Base-by-base conservation (phyloP, 2,329 filamentous ascomycete species). In the Trichoderma guizhouense region DNA sequence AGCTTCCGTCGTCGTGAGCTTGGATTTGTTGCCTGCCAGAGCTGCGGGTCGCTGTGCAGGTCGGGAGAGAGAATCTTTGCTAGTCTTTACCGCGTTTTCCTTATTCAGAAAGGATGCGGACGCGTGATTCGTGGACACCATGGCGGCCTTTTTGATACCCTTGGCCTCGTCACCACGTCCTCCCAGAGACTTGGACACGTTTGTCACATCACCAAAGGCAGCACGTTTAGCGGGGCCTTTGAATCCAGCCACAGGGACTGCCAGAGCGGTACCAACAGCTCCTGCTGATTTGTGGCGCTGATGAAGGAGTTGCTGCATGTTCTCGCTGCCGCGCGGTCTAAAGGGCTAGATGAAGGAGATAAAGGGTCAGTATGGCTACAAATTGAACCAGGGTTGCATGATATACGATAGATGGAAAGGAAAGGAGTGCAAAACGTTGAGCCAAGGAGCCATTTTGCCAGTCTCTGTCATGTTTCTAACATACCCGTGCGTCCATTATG, bases 121-220 rank as follows among this genome's bases (percentile, higher is more conserved):
- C 34, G 76, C 75, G 24, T 74, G 76, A 36, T 77, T 78, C 61
- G 77, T 78, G 30, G 77, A 74, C 70, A 74, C 73, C 64, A 75
- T 74, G 28, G 72, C 72, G 21, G 78, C 72, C 43, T 74, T 74
- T 73, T 84, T 85, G 70, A 75, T 71, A 15, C 74, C 76, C 77
- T 85, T 85, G 69, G 74, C 77, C 34, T 81, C 76, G 64, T 83
- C 78, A 30, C 79, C 76, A 57, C 72, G 76, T 32, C 77, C 73
- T 39, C 76, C 77, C 43, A 75, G 74, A 60, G 80, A 79, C 73
- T 83, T 83, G 53, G 85, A 78, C 60, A 87, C 90, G 78, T 95
- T 95, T 85, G 92, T 96, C 73, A 96, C 88, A 79, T 97, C 94
- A 64, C 89, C 92, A 81, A 97, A 94, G 14, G 90, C 93, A 74